phyloP scores from a whole-genome alignment of 768 basidiomycete genomes.

The Xerocomellus amylosporus region DNA sequence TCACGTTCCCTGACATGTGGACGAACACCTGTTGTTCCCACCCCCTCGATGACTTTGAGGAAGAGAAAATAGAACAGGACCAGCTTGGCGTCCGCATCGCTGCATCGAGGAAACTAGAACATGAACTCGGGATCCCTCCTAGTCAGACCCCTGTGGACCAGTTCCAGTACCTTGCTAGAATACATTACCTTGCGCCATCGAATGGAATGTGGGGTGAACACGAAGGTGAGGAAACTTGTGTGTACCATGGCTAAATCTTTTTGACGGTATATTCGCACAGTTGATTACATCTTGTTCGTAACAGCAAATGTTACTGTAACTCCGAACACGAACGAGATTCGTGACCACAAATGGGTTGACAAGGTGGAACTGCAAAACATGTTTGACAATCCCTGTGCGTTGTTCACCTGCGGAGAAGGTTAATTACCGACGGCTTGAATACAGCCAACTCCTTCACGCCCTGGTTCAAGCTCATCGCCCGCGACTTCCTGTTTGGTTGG shows the following conservation, averaged over 20 bases:
- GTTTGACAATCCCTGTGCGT: conserved; percentile 77
- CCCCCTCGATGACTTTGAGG: conserved; percentile 88
- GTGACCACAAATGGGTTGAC: conserved; percentile 85
- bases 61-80: conserved; percentile 70
- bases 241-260: background rate
- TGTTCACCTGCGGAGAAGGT: conserved; percentile 1
- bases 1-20: conserved; percentile 99
- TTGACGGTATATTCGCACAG: conserved; percentile 42
- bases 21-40: conserved; percentile 99
- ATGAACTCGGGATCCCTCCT: conserved; percentile 90
- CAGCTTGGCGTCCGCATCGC: conserved; percentile 85
- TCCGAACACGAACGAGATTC: conserved; percentile 88
- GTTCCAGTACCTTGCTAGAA: conserved; percentile 93
- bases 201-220: conserved; percentile 96
- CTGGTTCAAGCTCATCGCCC: conserved; percentile 98
- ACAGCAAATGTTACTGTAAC: conserved; percentile 82
- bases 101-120: conserved; percentile 93
- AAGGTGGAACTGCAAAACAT: conserved; percentile 87
- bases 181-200: conserved; percentile 96
- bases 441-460: conserved; percentile 90
- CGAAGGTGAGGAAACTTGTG: conserved; percentile 60
- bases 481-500: conserved; percentile 97
- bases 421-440: background rate
- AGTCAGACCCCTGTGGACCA: conserved; percentile 74
- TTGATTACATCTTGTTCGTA: conserved; percentile 96